phyloP scores from a whole-genome alignment of 2,329 filamentous ascomycete genomes.

The Trichoderma oligosporum region DNA sequence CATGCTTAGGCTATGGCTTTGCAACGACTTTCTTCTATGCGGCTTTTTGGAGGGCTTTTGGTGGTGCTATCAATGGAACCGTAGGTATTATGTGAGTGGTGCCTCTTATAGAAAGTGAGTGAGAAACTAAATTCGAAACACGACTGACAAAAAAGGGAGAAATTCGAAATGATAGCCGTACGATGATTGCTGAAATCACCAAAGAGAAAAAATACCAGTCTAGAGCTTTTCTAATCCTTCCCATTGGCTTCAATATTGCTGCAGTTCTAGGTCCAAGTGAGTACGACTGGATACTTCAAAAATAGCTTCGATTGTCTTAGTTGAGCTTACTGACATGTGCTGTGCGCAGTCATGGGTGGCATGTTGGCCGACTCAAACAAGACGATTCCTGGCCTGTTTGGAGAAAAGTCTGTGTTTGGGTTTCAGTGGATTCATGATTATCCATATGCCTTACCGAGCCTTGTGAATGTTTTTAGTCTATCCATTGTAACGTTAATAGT shows the following conservation, averaged over 20 bases:
- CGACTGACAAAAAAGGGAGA: constrained; percentile 17
- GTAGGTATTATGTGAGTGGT: constrained; percentile 46
- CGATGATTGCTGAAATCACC: constrained; percentile 49
- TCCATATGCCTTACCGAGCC: constrained; percentile 67
- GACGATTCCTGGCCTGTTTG: constrained; percentile 9
- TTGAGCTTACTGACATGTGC: neutral
- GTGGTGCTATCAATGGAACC: constrained; percentile 53
- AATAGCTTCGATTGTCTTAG: neutral
- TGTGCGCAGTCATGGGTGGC: constrained; percentile 1
- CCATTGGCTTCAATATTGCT: constrained; percentile 7
- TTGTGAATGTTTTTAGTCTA: constrained; percentile 62
- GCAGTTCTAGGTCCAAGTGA: constrained; percentile 2
- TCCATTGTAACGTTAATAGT: constrained; percentile 51
- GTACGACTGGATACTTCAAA: neutral
- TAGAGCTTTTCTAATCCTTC: constrained; percentile 8
- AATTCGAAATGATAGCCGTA: constrained; percentile 35
- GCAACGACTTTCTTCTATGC: constrained; percentile 43
- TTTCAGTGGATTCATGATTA: constrained; percentile 57
- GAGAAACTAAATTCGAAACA: neutral
- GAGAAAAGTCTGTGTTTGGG: constrained; percentile 6
- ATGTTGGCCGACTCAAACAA: constrained; percentile 7
- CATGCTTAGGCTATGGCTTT: constrained; percentile 6
- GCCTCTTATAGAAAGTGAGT: neutral
- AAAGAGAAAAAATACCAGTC: constrained; percentile 41
- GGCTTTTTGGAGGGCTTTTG: constrained; percentile 61